A percentile compares a stretch with the other conserved stretches of the same genome.
phyloP scores from a whole-genome alignment of 768 basidiomycete genomes.

The Tylopilus vinaceipallidus region DNA sequence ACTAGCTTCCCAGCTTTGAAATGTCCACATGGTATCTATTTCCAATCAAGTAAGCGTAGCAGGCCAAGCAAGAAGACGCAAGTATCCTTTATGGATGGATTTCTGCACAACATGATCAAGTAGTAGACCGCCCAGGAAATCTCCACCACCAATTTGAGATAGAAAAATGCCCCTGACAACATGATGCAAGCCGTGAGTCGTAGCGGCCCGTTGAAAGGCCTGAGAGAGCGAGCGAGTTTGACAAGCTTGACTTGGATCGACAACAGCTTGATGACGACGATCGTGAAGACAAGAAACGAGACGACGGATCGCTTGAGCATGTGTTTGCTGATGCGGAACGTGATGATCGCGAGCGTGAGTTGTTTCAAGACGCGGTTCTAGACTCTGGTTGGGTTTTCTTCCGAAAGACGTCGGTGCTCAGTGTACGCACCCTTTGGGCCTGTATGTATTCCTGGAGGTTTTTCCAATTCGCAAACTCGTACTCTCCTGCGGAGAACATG shows the following conservation, averaged over 20 bases:
- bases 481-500: slow-evolving; percentile 22
- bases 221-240: no score
- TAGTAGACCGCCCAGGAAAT: slow-evolving; percentile 20
- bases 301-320: slow-evolving; percentile 28
- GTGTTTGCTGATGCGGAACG: slow-evolving; percentile 27
- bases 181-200: slow-evolving; percentile 22
- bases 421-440: slow-evolving; percentile 20
- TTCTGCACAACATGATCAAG: slow-evolving; percentile 26
- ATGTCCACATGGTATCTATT: slow-evolving; percentile 11
- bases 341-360: slow-evolving; percentile 25
- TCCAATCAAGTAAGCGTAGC: slow-evolving; percentile 31
- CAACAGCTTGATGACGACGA: slow-evolving; percentile 30
- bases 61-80: slow-evolving; percentile 20
- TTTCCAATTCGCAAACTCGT: slow-evolving; percentile 13
- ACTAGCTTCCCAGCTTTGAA: no score
- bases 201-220: slow-evolving; percentile 25
- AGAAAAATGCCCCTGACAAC: slow-evolving; percentile 22
- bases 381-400: neutral
- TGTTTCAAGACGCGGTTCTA: slow-evolving; percentile 24
- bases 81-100: slow-evolving; percentile 26
- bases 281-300: slow-evolving; percentile 29
- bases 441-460: slow-evolving; percentile 20
- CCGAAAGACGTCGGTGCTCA: neutral
- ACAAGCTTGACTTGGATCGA: neutral
- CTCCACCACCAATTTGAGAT: slow-evolving; percentile 27